These are phyloP conservation scores for Fusarium pseudograminearum DNA, from an alignment of 2,329 filamentous ascomycete genomes.

Conservation along the genomic window DNA sequence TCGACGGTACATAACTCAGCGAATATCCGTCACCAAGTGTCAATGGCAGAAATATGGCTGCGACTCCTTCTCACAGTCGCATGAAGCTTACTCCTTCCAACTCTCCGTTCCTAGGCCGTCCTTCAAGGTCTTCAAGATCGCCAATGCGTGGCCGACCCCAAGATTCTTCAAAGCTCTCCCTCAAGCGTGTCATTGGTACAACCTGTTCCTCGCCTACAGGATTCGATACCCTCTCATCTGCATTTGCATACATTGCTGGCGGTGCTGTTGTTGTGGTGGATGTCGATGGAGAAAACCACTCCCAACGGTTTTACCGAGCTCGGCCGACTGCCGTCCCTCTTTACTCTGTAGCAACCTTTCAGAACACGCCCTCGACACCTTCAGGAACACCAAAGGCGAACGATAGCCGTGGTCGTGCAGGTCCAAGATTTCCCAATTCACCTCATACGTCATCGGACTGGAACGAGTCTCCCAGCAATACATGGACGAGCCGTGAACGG, in stretches of 20 bases:
- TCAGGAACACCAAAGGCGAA: slow-evolving; percentile 70
- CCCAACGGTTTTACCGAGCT: slow-evolving; percentile 91
- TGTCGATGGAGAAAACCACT: slow-evolving; percentile 74
- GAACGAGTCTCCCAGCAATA: slow-evolving; percentile 76
- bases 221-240: slow-evolving; percentile 82
- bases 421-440: slow-evolving; percentile 62
- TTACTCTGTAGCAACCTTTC: slow-evolving; percentile 67
- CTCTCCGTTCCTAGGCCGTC: slow-evolving; percentile 75
- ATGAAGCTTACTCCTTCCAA: slow-evolving; percentile 81
- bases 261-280: slow-evolving; percentile 92
- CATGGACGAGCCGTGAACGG: slow-evolving; percentile 88
- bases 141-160: slow-evolving; percentile 65
- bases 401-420: slow-evolving; percentile 70
- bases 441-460: slow-evolving; percentile 61
- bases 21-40: slow-evolving; percentile 44
- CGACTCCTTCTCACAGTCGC: slow-evolving; percentile 68
- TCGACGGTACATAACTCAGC: slow-evolving; percentile 25
- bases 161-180: slow-evolving; percentile 73
- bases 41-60: slow-evolving; percentile 70
- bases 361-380: slow-evolving; percentile 63
- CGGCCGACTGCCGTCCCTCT: slow-evolving; percentile 79
- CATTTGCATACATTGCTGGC: slow-evolving; percentile 92
- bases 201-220: slow-evolving; percentile 87
- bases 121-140: slow-evolving; percentile 71
- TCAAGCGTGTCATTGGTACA: slow-evolving; percentile 90